Evolutionary conservation across 495 filamentous ascomycete genomes (phyloP), one percentile per base, ranked within the genome.

Genomic region (Margaritispora aquatica): DNA sequence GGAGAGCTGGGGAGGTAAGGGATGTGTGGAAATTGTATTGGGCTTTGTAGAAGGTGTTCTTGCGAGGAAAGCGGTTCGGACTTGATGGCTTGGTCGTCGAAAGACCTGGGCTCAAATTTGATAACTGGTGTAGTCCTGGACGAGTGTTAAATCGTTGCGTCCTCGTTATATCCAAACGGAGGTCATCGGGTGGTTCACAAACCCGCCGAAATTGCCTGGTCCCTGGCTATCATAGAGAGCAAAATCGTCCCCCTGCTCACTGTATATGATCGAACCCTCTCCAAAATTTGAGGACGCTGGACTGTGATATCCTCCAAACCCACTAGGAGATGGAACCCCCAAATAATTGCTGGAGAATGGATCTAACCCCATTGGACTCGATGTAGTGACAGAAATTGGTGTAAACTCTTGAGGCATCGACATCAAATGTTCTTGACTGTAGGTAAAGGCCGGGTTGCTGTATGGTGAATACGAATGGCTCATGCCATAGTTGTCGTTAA

Each of bases 401-500:
- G 38, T 44, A 44, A 8, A 44, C 56, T 70, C 54, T 71, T 63
- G 62, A 76, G 64, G 58, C 55, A 66, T 56, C 1, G 57, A 63
- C 47, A 78, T 77, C 47, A 81, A 58, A 48, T 79, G 72, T 66
- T 82, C 79, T 64, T 77, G 77, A 70, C 79, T 82, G 73, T 80
- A 82, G 68, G 75, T 79, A 67, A 83, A 81, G 8, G 79, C 73
- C 15, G 75, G 72, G 24, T 75, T 76, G 17, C 74, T 76, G 49
- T 80, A 81, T 11, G 75, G 74, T 19, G 77, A 70, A 47, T 72
- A 73, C 5, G 77, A 69, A 38, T 73, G 58, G 22, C 55, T 53
- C 58, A 67, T 54, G 10, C 26, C 51, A 63, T 71, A 78, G 38
- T 76, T 73, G 56, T n/a, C n/a, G n/a, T n/a, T n/a, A n/a, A n/a